These are phyloP conservation scores for Sclerotinia sclerotiorum DNA, from an alignment of 2,329 filamentous ascomycete genomes.

Conservation along the genomic window DNA sequence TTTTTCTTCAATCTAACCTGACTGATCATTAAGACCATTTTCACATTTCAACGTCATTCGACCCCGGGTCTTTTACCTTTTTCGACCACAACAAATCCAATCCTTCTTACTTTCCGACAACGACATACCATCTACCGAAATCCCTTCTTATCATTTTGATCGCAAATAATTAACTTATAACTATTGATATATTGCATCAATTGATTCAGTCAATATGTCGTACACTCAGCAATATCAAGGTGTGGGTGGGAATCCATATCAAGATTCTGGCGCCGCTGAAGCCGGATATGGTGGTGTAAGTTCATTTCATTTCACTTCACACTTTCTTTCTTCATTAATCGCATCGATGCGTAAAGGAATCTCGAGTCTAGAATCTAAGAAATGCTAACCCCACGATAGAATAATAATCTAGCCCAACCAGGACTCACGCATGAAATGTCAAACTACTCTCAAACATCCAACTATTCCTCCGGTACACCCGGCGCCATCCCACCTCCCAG, in stretches of 20 bases:
- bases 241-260: constrained; percentile 58
- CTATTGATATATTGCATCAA: constrained; percentile 28
- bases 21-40: background rate
- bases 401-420: constrained; percentile 28
- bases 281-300: constrained; percentile 36
- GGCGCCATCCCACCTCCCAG: constrained; percentile 29
- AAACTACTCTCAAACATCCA: constrained; percentile 16
- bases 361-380: background rate
- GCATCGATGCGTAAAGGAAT: background rate
- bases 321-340: background rate
- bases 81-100: background rate
- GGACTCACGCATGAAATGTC: constrained; percentile 26
- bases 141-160: constrained; percentile 5
- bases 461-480: constrained; percentile 32
- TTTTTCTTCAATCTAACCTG: background rate
- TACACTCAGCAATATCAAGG: constrained; percentile 59
- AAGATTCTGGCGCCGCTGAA: constrained; percentile 35
- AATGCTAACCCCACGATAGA: constrained; percentile 18
- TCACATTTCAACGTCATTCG: constrained; percentile 12
- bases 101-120: constrained; percentile 7
- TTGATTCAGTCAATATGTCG: constrained; percentile 50
- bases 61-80: constrained; percentile 2
- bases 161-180: background rate
- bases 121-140: background rate
- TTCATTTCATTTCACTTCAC: background rate